Percentiles rank a stretch among this genome's conserved stretches.
phyloP scores from a whole-genome alignment of 805 yeast species.

The Zygotorulaspora florentina region DNA sequence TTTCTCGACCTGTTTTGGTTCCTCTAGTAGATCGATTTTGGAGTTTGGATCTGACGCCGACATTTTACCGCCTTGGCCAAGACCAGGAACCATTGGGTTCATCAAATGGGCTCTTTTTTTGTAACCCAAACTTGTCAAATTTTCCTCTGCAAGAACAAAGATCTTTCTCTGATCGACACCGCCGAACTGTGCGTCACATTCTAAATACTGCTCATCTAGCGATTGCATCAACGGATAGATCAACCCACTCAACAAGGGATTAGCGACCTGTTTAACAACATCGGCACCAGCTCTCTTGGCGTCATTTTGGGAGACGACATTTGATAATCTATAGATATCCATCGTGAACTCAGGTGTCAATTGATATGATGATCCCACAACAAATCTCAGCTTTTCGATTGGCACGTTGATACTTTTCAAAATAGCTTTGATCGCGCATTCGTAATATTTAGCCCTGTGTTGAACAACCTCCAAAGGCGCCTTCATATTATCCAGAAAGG shows the following conservation, averaged over 20 bases:
- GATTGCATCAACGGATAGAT: constrained; percentile 99
- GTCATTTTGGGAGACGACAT: constrained; percentile 85
- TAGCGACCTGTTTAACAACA: constrained; percentile 94
- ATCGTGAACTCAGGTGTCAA: constrained; percentile 69
- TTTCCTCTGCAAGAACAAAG: constrained; percentile 94
- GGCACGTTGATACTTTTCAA: constrained; percentile 86
- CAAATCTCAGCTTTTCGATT: constrained; percentile 78
- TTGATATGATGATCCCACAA: constrained; percentile 89
- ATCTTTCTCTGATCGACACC: constrained; percentile 99
- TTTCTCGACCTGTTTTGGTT: constrained; percentile 81
- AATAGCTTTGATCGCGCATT: constrained; percentile 75
- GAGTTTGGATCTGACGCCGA: constrained; percentile 98
- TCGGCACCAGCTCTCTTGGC: constrained; percentile 99
- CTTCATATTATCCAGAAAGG: constrained; percentile 96
- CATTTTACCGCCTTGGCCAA: constrained; percentile 97
- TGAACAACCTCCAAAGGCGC: constrained; percentile 91
- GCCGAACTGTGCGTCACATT: constrained; percentile 92
- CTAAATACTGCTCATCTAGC: constrained; percentile 86
- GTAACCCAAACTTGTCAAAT: constrained; percentile 81
- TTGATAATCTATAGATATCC: constrained; percentile 84
- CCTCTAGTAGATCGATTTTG: constrained; percentile 88
- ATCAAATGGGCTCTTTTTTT: constrained; percentile 96
- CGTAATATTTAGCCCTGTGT: constrained; percentile 88
- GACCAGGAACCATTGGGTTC: constrained; percentile 99
- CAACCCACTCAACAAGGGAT: constrained; percentile 88